phyloP scores from a whole-genome alignment of 2,329 filamentous ascomycete species.

The Berkeleyomyces basicola region DNA sequence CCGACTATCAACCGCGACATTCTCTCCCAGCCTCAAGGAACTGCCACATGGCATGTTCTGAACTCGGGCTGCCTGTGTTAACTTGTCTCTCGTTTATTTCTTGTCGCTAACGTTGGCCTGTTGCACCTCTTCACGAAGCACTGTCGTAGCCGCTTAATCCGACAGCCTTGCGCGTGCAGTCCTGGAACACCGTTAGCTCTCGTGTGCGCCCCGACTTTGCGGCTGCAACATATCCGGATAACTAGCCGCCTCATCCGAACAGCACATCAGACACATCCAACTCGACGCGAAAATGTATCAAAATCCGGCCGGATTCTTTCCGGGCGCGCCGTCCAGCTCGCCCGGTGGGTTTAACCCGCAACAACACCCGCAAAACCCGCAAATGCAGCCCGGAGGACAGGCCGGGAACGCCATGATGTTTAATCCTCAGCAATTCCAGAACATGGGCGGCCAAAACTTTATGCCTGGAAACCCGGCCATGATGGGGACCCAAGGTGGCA shows the following conservation, averaged over 20 bases:
- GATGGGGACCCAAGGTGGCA: slow-evolving; percentile 39
- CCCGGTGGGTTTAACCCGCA: slow-evolving; percentile 11
- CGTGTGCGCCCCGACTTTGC: no score
- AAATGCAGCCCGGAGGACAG: slow-evolving; percentile 9
- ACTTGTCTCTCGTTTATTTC: neutral
- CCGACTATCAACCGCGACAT: no score
- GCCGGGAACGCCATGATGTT: slow-evolving; percentile 13
- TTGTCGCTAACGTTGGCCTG: neutral
- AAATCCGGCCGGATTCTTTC: slow-evolving; percentile 10
- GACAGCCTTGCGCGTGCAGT: neutral
- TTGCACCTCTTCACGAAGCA: neutral
- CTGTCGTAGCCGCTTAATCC: neutral
- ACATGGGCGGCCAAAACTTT: slow-evolving; percentile 36
- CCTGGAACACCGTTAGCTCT: no score
- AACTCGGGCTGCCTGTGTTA: neutral
- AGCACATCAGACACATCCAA: neutral
- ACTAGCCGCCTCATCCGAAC: neutral
- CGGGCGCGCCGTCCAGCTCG: slow-evolving; percentile 8
- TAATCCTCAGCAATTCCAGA: slow-evolving; percentile 11
- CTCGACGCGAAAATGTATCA: slow-evolving; percentile 8
- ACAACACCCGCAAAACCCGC: slow-evolving; percentile 10
- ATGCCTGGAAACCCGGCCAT: slow-evolving; percentile 32
- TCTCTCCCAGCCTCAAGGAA: no score
- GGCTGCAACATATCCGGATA: no score
- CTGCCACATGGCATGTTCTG: neutral